phyloP scores from a whole-genome alignment of 805 yeast genomes.

The Hanseniaspora vineae region DNA sequence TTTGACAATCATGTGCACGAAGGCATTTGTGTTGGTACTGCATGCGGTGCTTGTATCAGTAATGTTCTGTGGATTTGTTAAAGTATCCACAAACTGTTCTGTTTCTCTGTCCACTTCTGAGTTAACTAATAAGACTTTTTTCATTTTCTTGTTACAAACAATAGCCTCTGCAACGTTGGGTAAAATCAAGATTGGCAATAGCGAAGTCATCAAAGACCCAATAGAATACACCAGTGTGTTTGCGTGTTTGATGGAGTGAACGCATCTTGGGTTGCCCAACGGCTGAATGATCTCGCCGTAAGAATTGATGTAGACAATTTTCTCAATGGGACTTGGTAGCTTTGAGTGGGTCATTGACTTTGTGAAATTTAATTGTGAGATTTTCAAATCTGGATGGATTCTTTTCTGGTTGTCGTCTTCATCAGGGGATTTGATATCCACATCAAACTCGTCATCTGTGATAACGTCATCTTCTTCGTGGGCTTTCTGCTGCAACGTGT shows the following conservation, averaged over 20 bases:
- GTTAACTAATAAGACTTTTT: constrained; percentile 55
- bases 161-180: constrained; percentile 64
- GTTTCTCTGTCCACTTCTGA: constrained; percentile 77
- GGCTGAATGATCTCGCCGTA: constrained; percentile 83
- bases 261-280: constrained; percentile 49
- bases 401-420: constrained; percentile 6
- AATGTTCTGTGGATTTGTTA: constrained; percentile 19
- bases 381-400: constrained; percentile 58
- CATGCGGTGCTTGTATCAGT: too few relatives aligned
- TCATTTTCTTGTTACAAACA: constrained; percentile 16
- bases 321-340: constrained; percentile 57
- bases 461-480: constrained; percentile 23
- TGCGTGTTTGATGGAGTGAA: constrained; percentile 35
- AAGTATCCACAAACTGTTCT: constrained; percentile 24
- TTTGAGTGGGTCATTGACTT: constrained; percentile 21
- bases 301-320: constrained; percentile 72
- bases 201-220: constrained; percentile 83
- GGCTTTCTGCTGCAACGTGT: too few relatives aligned
- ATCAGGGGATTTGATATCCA: constrained; percentile 38
- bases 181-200: constrained; percentile 62
- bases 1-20: constrained; percentile 39
- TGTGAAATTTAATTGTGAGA: constrained; percentile 62
- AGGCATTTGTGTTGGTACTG: constrained; percentile 33
- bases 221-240: constrained; percentile 60
- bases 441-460: constrained; percentile 36